Base-by-base conservation (phyloP, 371 early-diverging fungal species). In the Lichtheimia ornata region DNA sequence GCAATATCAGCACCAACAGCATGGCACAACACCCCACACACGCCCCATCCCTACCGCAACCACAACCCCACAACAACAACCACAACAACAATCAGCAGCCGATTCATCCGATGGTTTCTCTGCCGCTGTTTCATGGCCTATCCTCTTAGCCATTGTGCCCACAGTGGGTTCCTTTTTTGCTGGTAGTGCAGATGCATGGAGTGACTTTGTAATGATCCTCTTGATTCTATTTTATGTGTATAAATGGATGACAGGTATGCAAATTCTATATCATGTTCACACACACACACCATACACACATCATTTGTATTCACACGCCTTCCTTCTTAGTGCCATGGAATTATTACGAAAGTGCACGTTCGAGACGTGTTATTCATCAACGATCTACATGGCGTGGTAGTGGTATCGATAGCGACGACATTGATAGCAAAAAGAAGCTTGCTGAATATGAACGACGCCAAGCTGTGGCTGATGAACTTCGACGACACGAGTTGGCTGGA, bases 181-280 rank as follows among this genome's bases (percentile, higher is more conserved):
- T 60, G 89, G 87, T 17, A 86, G 80, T 55, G 81, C 86, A 15
- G 87, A 86, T 52, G 71, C 80, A 27, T 89, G 87, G 85, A 84
- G 85, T 56, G 89, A 89, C 61, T 82, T 86, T 57, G 73, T 89
- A 18, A 76, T 86, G 58, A 70, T 86, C 30, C 59, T 82, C 7
- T 66, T 89, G 61, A 85, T 87, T 50, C 73, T 83, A 7, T 86
- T 81, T 64, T 89, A 86, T 66, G 80, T 87, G 44, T 87, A 85
- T 62, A 82, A 84, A 70, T 83, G 87, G 73, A 82, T 89, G 56
- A 87, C 86, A 79, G 88, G 88, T 85, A 84, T 66, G 56, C 17
- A 18, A 14, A 52, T 53, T 43, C 28, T 22, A 41, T 11, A 20
- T 27, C 18, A 22, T n/a, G 45, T 4, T 6, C 14, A 44, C n/a